Base-by-base conservation (phyloP, 2,329 filamentous ascomycete species). In the Sclerotinia trifoliorum region DNA sequence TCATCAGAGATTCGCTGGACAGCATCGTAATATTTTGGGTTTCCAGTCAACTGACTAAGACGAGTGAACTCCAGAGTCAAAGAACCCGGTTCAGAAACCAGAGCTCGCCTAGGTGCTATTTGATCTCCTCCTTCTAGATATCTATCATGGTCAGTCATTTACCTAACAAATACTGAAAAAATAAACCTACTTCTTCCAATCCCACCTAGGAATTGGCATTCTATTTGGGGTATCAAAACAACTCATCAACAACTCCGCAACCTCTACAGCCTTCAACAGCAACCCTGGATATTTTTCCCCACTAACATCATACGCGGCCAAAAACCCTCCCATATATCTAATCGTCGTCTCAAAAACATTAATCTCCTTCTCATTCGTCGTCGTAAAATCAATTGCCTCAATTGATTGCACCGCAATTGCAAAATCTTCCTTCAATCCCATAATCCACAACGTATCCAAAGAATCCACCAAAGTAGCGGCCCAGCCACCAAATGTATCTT, bases 401-500 rank as follows among this genome's bases (percentile, higher is more conserved):
- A 92, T 86, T 1, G 85, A 87, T 58, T 85, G 82, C 62, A 92
- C 87, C 0, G 92, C 93, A 68, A 91, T 87, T 68, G 92, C 87
- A 75, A 96, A 96, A 74, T 96, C 92, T 0, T 90, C 83, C 74
- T 86, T 86, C 79, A 96, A 76, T 24, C 86, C 92, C 85, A 95
- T 93, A 74, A 96, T 94, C 91, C 91, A 96, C 2, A 96, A 81
- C 0, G 92, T 93, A 77, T 96, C 93, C 66, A 94, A 80, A 0
- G 88, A 83, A 81, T 97, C 93, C 6, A 97, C 91, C 70, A 97
- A 77, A 0, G 93, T 96, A 11, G 93, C 93, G 21, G 91, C 92
- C 93, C 93, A 97, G 54, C 91, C 92, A 75, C 93, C 94, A 79
- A 98, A 98, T 0, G 93, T 92, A 77, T 97, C 91, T 46, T 86